Evolutionary conservation across 2,329 filamentous ascomycete species (phyloP).

Genomic region (Ceratocystis papillata): DNA sequence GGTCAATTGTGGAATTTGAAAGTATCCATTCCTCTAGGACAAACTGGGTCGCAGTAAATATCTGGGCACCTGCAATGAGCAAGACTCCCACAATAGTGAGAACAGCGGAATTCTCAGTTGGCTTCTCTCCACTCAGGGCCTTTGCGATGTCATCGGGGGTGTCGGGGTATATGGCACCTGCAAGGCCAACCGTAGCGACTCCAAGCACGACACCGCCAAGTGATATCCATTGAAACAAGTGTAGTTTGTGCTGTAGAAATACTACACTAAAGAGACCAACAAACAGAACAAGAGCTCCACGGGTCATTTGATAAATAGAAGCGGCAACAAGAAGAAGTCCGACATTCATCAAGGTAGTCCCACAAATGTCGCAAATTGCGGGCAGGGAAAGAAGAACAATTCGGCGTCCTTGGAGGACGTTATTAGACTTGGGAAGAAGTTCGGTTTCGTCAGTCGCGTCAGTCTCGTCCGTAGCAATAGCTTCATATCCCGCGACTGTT

Average conservation of each 20-base stretch:
- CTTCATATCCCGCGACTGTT: slow-evolving; percentile 50
- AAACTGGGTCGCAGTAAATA: slow-evolving; percentile 95
- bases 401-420: slow-evolving; percentile 58
- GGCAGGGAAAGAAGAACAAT: slow-evolving; percentile 70
- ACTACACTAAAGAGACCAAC: slow-evolving; percentile 91
- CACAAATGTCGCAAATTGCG: slow-evolving; percentile 85
- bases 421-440: slow-evolving; percentile 41
- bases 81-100: slow-evolving; percentile 72
- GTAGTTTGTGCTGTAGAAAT: slow-evolving; percentile 70
- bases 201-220: slow-evolving; percentile 78
- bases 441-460: slow-evolving; percentile 33
- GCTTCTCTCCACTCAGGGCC: slow-evolving; percentile 32
- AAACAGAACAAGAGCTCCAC: slow-evolving; percentile 87
- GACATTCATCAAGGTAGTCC: slow-evolving; percentile 94
- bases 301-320: slow-evolving; percentile 97
- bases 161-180: slow-evolving; percentile 70
- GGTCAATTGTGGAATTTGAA: slow-evolving; percentile 53
- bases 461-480: slow-evolving; percentile 43
- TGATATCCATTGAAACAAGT: slow-evolving; percentile 85
- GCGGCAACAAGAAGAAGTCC: slow-evolving; percentile 88
- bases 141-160: slow-evolving; percentile 31
- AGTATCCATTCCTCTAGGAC: slow-evolving; percentile 92
- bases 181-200: slow-evolving; percentile 80
- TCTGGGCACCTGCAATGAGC: slow-evolving; percentile 84
- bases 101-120: slow-evolving; percentile 31